Percentiles rank a stretch among this genome's conserved stretches.
Conservation (phyloP, 768 basidiomycete genomes). For the Cystobasidium tubakii region DNA sequence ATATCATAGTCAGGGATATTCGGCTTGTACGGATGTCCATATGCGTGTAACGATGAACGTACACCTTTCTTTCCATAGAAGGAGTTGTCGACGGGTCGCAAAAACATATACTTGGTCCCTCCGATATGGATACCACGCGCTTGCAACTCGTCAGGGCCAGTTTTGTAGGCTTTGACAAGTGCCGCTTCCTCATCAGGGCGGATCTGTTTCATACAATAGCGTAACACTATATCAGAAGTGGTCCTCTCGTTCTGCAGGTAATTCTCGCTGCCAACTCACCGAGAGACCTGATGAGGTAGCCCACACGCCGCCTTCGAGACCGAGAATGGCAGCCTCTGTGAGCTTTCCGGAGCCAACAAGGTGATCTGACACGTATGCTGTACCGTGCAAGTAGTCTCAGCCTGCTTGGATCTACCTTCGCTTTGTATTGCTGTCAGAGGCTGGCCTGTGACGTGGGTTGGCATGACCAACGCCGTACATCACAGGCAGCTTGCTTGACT, state of each 20-base stretch:
- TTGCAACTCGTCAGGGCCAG: conserved; percentile 49
- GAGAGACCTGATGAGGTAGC: conserved; percentile 59
- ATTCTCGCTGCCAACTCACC: conserved; percentile 54
- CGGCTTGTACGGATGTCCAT: background rate
- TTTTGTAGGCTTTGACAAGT: conserved; percentile 55
- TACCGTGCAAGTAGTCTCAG: background rate
- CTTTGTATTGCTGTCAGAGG: background rate
- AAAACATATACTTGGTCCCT: conserved; percentile 69
- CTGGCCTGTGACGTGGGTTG: background rate
- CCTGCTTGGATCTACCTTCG: background rate
- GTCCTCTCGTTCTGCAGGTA: too few relatives aligned
- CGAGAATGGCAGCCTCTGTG: conserved; percentile 69
- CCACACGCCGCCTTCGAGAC: conserved; percentile 71
- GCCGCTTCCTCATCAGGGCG: conserved; percentile 61
- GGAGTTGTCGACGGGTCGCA: conserved; percentile 55
- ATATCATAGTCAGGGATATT: background rate
- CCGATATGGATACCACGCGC: conserved; percentile 61
- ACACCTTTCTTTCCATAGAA: conserved; percentile 75
- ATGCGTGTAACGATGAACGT: conserved; percentile 47
- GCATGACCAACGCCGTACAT: background rate
- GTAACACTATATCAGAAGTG: too few relatives aligned
- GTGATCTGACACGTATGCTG: conserved; percentile 20
- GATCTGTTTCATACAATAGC: conserved; percentile 53
- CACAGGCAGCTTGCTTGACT: background rate
- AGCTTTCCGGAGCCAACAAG: conserved; percentile 60